Percentiles rank a stretch among this genome's conserved stretches.
Evolutionary conservation across 2,329 filamentous ascomycete species (phyloP).

Genomic region (Aspergillus nomiae): DNA sequence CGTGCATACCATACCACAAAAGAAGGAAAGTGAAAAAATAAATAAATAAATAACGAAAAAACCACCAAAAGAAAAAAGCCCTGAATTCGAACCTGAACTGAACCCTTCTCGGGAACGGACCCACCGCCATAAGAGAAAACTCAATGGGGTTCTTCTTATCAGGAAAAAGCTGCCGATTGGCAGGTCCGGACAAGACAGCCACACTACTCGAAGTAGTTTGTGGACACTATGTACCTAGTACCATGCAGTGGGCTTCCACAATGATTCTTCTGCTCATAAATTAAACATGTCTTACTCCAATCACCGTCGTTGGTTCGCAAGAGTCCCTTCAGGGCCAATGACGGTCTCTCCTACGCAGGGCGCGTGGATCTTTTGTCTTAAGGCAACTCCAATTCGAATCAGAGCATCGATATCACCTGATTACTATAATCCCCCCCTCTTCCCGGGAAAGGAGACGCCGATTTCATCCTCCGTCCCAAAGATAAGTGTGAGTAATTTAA

Average conservation of each 20-base stretch:
- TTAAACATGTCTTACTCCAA: conserved; percentile 11
- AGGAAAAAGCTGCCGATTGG: conserved; percentile 1
- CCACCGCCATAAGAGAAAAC: not conserved
- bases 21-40: not conserved
- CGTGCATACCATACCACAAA: not conserved
- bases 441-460: not conserved
- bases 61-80: not conserved
- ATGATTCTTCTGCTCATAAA: not conserved
- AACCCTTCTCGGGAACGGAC: not conserved
- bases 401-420: not conserved
- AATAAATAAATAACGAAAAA: not conserved
- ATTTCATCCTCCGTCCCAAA: not conserved
- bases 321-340: conserved; percentile 12
- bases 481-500: not conserved
- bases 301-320: not conserved
- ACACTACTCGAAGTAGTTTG: not conserved
- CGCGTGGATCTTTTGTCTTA: not conserved
- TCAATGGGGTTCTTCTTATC: not conserved
- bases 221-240: not conserved
- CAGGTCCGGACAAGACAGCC: not conserved
- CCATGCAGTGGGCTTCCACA: not conserved
- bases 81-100: not conserved
- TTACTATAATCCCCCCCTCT: not conserved
- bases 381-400: not conserved
- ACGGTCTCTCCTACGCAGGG: not conserved